These are phyloP conservation scores for Alternaria infectoria DNA, from an alignment of 2,329 filamentous ascomycete species.

Conservation along the genomic window DNA sequence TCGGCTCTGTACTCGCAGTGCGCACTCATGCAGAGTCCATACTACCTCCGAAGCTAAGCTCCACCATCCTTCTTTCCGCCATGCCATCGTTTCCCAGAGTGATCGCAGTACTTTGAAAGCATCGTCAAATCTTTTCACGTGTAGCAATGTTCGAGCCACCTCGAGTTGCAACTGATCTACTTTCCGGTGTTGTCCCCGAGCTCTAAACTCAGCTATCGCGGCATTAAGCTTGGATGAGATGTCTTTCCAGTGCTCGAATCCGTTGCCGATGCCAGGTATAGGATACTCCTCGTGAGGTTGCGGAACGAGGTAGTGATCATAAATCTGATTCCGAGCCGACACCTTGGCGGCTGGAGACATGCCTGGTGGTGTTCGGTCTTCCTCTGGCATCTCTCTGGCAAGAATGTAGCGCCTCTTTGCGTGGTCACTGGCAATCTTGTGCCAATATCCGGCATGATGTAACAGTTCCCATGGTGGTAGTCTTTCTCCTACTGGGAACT, in stretches of 20 bases:
- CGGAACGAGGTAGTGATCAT: constrained; percentile 67
- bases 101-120: constrained; percentile 59
- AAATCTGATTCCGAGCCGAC: constrained; percentile 59
- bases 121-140: constrained; percentile 56
- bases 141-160: constrained; percentile 61
- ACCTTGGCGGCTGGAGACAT: constrained; percentile 63
- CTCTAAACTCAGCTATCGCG: constrained; percentile 59
- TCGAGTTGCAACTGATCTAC: constrained; percentile 62
- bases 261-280: constrained; percentile 47
- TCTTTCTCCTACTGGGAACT: constrained; percentile 55
- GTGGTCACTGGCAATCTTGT: constrained; percentile 60
- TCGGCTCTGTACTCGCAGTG: constrained; percentile 52
- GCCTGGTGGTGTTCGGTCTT: constrained; percentile 62
- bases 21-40: constrained; percentile 62
- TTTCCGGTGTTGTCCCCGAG: constrained; percentile 60
- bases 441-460: constrained; percentile 69
- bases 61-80: constrained; percentile 68
- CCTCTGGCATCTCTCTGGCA: constrained; percentile 63
- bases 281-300: constrained; percentile 64
- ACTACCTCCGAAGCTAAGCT: constrained; percentile 60
- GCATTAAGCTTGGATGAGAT: constrained; percentile 57
- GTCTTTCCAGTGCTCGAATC: constrained; percentile 59
- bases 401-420: constrained; percentile 57
- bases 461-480: constrained; percentile 64
- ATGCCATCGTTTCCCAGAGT: constrained; percentile 63